Evolutionary conservation across 148 eudicot genomes (phyloP).

Genomic region (Nepenthes mirabilis): DNA sequence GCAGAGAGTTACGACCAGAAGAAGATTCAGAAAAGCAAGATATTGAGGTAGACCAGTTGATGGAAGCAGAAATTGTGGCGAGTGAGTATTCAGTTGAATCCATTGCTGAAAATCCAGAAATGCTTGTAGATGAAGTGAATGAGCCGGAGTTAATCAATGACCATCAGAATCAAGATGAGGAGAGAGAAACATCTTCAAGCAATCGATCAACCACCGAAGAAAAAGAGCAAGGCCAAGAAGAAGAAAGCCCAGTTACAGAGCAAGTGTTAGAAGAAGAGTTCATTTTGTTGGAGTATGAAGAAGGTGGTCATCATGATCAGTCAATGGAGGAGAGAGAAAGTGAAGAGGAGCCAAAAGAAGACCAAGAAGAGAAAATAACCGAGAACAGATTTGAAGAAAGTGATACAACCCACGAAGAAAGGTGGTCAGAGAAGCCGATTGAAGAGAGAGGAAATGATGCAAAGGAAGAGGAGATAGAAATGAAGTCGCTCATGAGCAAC

Average conservation of each 20-base stretch:
- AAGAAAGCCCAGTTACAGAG: neutral
- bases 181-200: constrained; percentile 1
- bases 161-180: constrained; percentile 12
- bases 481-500: neutral
- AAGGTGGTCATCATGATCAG: neutral
- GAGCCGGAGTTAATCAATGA: constrained; percentile 9
- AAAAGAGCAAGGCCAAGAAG: constrained; percentile 7
- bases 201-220: constrained; percentile 4
- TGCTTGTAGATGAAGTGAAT: constrained; percentile 6
- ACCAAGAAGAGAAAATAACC: neutral
- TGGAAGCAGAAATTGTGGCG: neutral
- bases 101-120: neutral
- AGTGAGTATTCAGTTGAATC: constrained; percentile 6
- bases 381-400: neutral
- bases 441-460: constrained; percentile 2
- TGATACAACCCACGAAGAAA: neutral
- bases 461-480: constrained; percentile 5
- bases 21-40: neutral
- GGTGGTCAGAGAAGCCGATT: neutral
- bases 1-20: neutral
- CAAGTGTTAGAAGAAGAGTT: neutral
- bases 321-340: constrained; percentile 9
- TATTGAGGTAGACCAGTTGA: constrained; percentile 3
- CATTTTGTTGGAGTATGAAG: too few relatives aligned
- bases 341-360: too few relatives aligned